Evolutionary conservation across 2,329 filamentous ascomycete genomes (phyloP).

Genomic region (Microdochium nivale): DNA sequence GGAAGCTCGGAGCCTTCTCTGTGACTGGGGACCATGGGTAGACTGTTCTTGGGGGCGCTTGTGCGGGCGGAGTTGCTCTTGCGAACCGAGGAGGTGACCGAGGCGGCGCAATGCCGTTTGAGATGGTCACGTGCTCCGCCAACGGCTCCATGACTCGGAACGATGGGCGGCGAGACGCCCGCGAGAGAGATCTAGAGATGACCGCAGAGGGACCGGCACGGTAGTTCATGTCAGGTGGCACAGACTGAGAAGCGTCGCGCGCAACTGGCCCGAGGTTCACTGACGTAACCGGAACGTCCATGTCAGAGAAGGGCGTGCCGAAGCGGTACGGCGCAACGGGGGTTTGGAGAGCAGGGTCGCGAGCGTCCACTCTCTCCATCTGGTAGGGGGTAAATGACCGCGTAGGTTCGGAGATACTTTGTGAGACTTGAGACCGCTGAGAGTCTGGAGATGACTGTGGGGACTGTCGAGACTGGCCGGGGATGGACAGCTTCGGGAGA

Average conservation of each 20-base stretch:
- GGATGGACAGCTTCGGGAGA: slow-evolving; percentile 56
- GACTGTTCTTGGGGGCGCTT: slow-evolving; percentile 44
- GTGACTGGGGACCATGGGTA: slow-evolving; percentile 44
- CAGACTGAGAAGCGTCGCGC: slow-evolving; percentile 78
- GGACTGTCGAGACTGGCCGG: slow-evolving; percentile 21
- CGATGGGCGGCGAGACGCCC: slow-evolving; percentile 57
- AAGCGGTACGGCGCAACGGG: slow-evolving; percentile 61
- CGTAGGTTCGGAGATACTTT: slow-evolving; percentile 11
- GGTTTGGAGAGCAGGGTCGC: slow-evolving; percentile 49
- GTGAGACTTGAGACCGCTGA: slow-evolving; percentile 14
- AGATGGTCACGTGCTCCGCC: slow-evolving; percentile 50
- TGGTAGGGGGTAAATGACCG: slow-evolving; percentile 35
- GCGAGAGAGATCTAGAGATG: slow-evolving; percentile 38
- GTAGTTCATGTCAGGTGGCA: slow-evolving; percentile 89
- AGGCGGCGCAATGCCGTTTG: slow-evolving; percentile 23
- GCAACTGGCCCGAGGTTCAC: slow-evolving; percentile 63
- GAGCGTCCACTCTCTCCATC: slow-evolving; percentile 41
- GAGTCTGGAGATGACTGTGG: slow-evolving; percentile 9
- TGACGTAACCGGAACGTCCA: slow-evolving; percentile 77
- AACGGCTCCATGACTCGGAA: slow-evolving; percentile 62
- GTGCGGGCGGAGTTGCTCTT: slow-evolving; percentile 29
- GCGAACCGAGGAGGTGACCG: slow-evolving; percentile 22
- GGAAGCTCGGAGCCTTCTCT: slow-evolving; percentile 25
- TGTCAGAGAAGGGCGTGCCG: slow-evolving; percentile 82
- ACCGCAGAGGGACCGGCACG: slow-evolving; percentile 31